These are phyloP conservation scores for Apophysomyces trapeziformis DNA, from an alignment of 371 early-diverging fungal genomes.

Conservation along the genomic window DNA sequence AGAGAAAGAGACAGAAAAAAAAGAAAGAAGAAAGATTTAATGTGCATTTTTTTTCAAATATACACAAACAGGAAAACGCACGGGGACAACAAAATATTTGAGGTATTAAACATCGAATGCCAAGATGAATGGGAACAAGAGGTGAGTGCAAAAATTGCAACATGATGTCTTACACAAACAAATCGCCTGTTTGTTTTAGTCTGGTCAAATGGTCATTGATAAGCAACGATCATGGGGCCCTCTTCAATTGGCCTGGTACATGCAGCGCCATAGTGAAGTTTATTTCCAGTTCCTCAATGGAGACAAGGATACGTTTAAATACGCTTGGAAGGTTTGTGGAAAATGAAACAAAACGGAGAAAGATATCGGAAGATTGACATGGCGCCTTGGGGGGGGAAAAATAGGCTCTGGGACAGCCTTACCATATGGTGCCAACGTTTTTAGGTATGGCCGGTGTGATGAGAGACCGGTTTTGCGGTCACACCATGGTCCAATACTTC, in stretches of 20 bases:
- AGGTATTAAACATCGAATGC: constrained; percentile 39
- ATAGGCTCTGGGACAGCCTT: constrained; percentile 35
- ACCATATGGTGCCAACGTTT: constrained; percentile 41
- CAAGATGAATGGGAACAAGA: constrained; percentile 55
- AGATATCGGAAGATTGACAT: neutral
- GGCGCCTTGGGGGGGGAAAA: too few relatives aligned
- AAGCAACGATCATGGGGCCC: constrained; percentile 43
- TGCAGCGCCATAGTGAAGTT: constrained; percentile 44
- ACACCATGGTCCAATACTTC: constrained; percentile 51
- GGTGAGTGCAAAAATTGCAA: constrained; percentile 19
- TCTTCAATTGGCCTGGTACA: constrained; percentile 47
- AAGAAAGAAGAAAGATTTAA: neutral
- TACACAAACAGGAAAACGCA: constrained; percentile 43
- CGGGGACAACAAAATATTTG: constrained; percentile 46
- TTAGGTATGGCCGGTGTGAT: constrained; percentile 49
- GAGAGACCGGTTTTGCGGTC: constrained; percentile 44
- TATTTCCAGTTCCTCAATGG: constrained; percentile 54
- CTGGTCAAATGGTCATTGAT: constrained; percentile 52
- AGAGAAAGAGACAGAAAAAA: too few relatives aligned
- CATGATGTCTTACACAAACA: neutral
- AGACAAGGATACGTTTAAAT: constrained; percentile 54
- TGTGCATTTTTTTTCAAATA: neutral
- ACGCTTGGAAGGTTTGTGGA: constrained; percentile 44
- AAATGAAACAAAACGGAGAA: too few relatives aligned
- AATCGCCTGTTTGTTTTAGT: constrained; percentile 21